phyloP scores from a whole-genome alignment of 2,329 filamentous ascomycete genomes.

The Penicillium sp. region DNA sequence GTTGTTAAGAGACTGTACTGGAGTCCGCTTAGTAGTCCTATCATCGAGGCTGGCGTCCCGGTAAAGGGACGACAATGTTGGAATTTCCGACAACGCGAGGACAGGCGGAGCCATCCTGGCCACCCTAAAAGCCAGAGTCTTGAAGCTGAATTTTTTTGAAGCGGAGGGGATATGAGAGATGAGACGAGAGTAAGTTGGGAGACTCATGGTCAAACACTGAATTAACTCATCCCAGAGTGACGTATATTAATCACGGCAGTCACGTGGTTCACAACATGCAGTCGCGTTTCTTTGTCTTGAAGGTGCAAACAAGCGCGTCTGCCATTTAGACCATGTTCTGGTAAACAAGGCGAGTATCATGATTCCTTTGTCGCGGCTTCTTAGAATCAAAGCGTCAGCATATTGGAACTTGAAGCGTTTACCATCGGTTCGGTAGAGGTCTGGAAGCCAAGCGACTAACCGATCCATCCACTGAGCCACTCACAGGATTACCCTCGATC shows the following conservation, averaged over 20 bases:
- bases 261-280: neutral
- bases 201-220: neutral
- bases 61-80: conserved; percentile 63
- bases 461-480: neutral
- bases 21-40: conserved; percentile 30
- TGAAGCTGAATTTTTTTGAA: neutral
- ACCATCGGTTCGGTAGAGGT: neutral
- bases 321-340: neutral
- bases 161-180: neutral
- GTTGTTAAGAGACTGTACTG: conserved; percentile 53
- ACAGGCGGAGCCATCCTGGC: conserved; percentile 22
- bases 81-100: conserved; percentile 38
- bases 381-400: too few species aligned
- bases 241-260: neutral
- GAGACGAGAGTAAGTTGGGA: neutral
- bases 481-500: neutral
- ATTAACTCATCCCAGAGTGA: neutral
- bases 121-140: neutral
- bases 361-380: neutral
- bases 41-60: conserved; percentile 53
- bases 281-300: neutral
- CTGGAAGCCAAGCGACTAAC: neutral
- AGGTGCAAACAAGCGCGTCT: neutral
- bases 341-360: neutral
- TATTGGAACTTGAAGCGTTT: too few species aligned